Base-by-base conservation (phyloP, 441 rosid species). In the Melastoma candidum region DNA sequence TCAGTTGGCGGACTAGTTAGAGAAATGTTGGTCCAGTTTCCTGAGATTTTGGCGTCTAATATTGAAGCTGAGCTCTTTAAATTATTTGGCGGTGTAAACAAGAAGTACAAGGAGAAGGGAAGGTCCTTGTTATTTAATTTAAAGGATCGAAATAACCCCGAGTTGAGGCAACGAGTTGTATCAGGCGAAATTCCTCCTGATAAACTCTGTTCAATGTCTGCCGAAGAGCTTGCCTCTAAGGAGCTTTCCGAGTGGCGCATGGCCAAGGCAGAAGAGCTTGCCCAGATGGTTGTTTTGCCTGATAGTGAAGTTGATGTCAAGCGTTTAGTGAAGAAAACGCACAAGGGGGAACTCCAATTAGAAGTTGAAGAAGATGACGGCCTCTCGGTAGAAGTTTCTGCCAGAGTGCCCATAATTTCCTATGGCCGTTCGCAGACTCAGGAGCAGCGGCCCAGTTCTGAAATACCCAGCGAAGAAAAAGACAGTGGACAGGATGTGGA, bases 191-290 rank as follows among this genome's bases (percentile, higher is more conserved):
- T 90, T 44, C 41, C 72, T 9, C 85, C 97, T 1, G 79, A 79
- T 24, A 66, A 76, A 44, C 73, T 90, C 36, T 90, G 97, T 65
- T 71, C 86, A 12, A 90, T 90, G 97, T 75, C 86, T 41, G 88
- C 96, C 0, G 96, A 90, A 78, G 96, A 90, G 46, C 88, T 90
- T 63, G 97, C 97, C 51, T 90, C 96, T n/a, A 68, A 85, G 78
- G 96, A 90, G 77, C 79, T 90, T 53, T 83, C 97, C 0, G 68
- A 87, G 54, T 90, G 97, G 97, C 84, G 97, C 39, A 84, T 80
- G 70, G 97, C 96, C 4, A 87, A 90, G 69, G 97, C 90, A 0
- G 90, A 90, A 60, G 90, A 87, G 71, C 67, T 90, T 72, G 97
- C 97, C 44, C 90, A 87, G 48, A 90, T 87, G 90, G 93, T 87